Conservation (phyloP, 2,329 filamentous ascomycete genomes). For the Epichloe baconii region DNA sequence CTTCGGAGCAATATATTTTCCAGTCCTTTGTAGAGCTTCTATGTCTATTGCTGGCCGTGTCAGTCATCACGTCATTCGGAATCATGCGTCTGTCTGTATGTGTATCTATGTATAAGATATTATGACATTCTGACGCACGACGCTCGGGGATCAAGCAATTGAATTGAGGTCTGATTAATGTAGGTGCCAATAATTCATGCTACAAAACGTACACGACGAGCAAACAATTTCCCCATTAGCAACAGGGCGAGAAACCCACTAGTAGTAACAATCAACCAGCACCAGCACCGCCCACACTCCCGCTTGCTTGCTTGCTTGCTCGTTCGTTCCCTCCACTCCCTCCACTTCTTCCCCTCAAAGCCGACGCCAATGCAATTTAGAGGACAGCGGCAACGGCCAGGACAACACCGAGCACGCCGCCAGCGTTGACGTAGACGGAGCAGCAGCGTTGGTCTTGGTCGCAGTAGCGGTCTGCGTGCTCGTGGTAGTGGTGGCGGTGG, state of each 20-base stretch:
- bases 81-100: no score
- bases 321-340: background rate
- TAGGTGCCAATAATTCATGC: no score
- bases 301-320: background rate
- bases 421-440: background rate
- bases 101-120: no score
- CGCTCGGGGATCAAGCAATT: no score
- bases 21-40: no score
- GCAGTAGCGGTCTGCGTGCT: background rate
- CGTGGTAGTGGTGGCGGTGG: background rate
- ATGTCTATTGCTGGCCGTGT: no score
- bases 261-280: background rate
- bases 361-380: background rate
- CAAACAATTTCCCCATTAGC: background rate
- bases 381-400: constrained; percentile 3
- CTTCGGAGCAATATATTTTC: no score
- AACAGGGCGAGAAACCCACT: background rate
- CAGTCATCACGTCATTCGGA: no score
- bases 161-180: no score
- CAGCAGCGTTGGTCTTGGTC: constrained; percentile 3
- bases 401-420: constrained; percentile 2
- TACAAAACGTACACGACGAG: background rate
- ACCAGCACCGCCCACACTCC: background rate
- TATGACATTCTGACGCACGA: no score
- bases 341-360: background rate